Percentiles rank a stretch among this genome's conserved stretches.
Evolutionary conservation across 805 yeast genomes (phyloP).

Genomic region (Nakazawaea pomicola): DNA sequence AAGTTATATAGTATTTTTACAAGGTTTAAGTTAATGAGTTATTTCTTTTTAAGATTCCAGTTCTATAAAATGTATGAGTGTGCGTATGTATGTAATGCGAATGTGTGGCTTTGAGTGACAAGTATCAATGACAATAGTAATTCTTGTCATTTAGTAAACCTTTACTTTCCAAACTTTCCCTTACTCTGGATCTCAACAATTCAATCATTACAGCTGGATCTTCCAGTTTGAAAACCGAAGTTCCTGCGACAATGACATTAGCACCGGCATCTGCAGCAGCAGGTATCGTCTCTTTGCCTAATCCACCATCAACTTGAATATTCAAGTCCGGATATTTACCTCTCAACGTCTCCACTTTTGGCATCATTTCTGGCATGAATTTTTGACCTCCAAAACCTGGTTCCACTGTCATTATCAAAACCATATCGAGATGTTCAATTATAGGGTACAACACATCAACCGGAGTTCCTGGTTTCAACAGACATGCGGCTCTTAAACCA

Average conservation of each 20-base stretch:
- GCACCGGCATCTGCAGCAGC: slow-evolving; percentile 97
- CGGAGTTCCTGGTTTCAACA: slow-evolving; percentile 89
- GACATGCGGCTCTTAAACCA: slow-evolving; percentile 93
- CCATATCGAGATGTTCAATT: slow-evolving; percentile 83
- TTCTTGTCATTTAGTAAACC: slow-evolving; percentile 15
- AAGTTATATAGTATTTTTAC: background rate
- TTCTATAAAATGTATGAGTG: background rate
- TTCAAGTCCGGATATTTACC: slow-evolving; percentile 68
- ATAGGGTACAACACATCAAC: slow-evolving; percentile 76
- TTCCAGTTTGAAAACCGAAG: slow-evolving; percentile 82
- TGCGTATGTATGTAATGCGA: background rate
- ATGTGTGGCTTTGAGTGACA: background rate
- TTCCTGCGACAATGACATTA: slow-evolving; percentile 96
- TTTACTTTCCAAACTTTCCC: slow-evolving; percentile 17
- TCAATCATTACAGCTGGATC: slow-evolving; percentile 74
- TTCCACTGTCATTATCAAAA: slow-evolving; percentile 96
- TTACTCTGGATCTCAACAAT: slow-evolving; percentile 61
- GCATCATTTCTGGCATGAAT: slow-evolving; percentile 95
- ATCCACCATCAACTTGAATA: slow-evolving; percentile 96
- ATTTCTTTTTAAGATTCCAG: no score
- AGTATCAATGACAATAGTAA: slow-evolving; percentile 8
- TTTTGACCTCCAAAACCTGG: slow-evolving; percentile 99
- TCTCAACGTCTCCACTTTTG: slow-evolving; percentile 80
- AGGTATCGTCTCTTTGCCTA: slow-evolving; percentile 79
- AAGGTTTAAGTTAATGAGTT: no score